Conservation (phyloP, 1,284 basidiomycete genomes). For the Sanghuangporus sanghuang region DNA sequence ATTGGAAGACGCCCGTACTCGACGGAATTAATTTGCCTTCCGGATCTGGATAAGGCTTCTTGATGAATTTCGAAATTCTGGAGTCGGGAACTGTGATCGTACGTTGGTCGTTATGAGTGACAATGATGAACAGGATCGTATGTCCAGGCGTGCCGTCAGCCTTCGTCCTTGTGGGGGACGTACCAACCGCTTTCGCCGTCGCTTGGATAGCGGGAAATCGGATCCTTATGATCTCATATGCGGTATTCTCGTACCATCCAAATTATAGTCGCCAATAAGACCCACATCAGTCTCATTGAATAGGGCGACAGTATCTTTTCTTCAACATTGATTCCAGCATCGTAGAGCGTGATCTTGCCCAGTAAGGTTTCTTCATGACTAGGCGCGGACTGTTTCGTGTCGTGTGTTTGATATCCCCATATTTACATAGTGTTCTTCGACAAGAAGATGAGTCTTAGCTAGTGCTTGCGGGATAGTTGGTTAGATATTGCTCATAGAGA, state of each 20-base stretch:
- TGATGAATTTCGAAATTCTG: constrained; percentile 40
- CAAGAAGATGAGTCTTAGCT: too few relatives aligned
- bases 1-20: constrained; percentile 26
- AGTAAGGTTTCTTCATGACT: background rate
- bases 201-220: constrained; percentile 36
- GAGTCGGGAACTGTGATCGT: constrained; percentile 34
- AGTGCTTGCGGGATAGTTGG: too few relatives aligned
- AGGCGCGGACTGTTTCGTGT: background rate
- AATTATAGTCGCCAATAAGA: background rate
- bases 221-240: constrained; percentile 37
- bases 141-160: constrained; percentile 28
- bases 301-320: constrained; percentile 27
- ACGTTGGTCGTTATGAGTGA: constrained; percentile 25
- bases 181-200: constrained; percentile 28
- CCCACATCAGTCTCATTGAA: constrained; percentile 28
- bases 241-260: constrained; percentile 36
- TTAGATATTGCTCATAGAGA: too few relatives aligned
- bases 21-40: constrained; percentile 29
- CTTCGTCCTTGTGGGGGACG: constrained; percentile 26
- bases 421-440: too few relatives aligned
- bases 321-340: constrained; percentile 22
- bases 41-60: constrained; percentile 37
- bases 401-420: too few relatives aligned
- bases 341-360: constrained; percentile 26
- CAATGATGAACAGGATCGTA: constrained; percentile 33